Evolutionary conservation across 2,329 filamentous ascomycete species (phyloP), one percentile per base, ranked within the genome.

Genomic region (Diaporthe longicolla): DNA sequence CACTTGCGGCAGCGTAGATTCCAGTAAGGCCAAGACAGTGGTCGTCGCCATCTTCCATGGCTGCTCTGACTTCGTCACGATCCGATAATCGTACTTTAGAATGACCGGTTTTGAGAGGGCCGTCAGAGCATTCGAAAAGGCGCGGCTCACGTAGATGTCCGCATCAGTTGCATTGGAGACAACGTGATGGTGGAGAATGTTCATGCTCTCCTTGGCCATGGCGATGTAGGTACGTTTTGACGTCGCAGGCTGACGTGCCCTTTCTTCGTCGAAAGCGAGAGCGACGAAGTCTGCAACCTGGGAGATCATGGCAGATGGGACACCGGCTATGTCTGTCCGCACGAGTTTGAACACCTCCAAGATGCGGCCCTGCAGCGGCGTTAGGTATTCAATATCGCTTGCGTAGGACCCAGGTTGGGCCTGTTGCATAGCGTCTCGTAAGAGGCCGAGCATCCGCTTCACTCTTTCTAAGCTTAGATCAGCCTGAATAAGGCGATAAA

Each of bases 1-100:
- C 1, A 94, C 83, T 35, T 91, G 89, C 0, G 90, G 87, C 1
- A 97, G 84, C 0, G 92, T 90, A 0, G 90, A 87, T 71, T 91
- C 87, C 0, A 97, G 83, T 24, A 98, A 88, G 4, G 89, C 87
- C 24, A 98, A 84, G 1, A 90, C 88, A 0, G 93, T 91, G 6
- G 89, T 90, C 0, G 94, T 97, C 3, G 95, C 94, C 70, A 93
- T 91, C 75, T 91, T 91, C 97, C 97, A 99, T 0, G 95, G 88
- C 69, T 91, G 89, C 0, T 89, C 86, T 19, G 91, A 90, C 79
- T 93, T 95, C 21, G 94, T 94, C 73, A 91, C 89, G 19, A 92
- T 90, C 7, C 89, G 86, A 83, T 95, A 97, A 59, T 87, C 86
- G 81, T 98, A 98, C 80, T 98, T 98, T 32, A 95, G 88, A 3